Evolutionary conservation across 192 early-diverging fungal genomes (phyloP), one percentile per base, ranked within the genome.

Genomic region (Umbelopsis ramanniana): DNA sequence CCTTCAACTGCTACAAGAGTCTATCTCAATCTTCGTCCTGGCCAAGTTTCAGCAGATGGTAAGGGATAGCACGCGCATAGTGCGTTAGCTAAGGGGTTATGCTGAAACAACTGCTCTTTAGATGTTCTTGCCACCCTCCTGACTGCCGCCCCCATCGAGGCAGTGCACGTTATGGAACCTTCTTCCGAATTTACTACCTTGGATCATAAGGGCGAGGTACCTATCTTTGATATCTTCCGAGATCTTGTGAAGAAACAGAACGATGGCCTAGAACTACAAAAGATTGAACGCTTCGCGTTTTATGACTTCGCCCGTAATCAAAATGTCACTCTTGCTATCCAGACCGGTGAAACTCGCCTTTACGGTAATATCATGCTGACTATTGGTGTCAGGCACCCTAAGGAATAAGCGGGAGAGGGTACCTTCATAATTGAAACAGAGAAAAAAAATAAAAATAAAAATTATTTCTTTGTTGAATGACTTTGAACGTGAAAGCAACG

Each of bases 281-380:
- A 63, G 33, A 19, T 63, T 37, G 57, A 63, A 37, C 57, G 57
- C 17, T 63, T 63, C 17, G 57, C 57, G 15, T 63, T 63, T 35
- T 63, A 63, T 19, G 57, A 63, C 14, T 63, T 37, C 15, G 57
- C 57, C 37, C 57, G 57, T n/a, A 26, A 35, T 22, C 23, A 35
- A 35, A 63, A 63, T 19, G 57, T 63, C n/a, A 63, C 57, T 6
- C 57, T 63, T 17, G 57, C 57, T 37, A 63, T 63, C 35, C 57
- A 63, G 17, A 63, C 57, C 17, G 57, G 57, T 37, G 57, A 63
- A n/a, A 63, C 57, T 63, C 57, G 57, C 57, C 57, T 63, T 0
- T 63, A 63, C 26, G 57, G 57, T 12, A 63, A 63, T 19, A 63
- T 63, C 33, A 63, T 63, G 57, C 12, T 63, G 26, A 63, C 57